A percentile compares a stretch with the other conserved stretches of the same genome.
phyloP scores from a whole-genome alignment of 2,329 filamentous ascomycete species.

The Xylariaceae sp. region DNA sequence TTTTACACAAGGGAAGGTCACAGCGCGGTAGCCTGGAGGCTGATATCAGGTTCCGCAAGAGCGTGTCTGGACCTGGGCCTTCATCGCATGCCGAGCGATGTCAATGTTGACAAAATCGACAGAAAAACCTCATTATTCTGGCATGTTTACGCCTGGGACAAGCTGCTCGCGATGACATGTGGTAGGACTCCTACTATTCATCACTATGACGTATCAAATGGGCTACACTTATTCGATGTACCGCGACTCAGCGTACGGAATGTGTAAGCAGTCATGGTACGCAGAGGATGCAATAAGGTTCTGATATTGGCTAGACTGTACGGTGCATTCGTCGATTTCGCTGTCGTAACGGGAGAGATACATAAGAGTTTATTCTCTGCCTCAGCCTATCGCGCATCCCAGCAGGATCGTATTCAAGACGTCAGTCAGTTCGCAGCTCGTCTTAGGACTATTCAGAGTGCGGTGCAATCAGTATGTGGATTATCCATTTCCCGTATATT shows the following conservation, averaged over 20 bases:
- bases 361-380: slow-evolving; percentile 26
- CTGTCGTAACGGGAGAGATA: slow-evolving; percentile 25
- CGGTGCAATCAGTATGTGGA: slow-evolving; percentile 18
- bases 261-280: slow-evolving; percentile 9
- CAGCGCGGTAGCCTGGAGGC: slow-evolving; percentile 28
- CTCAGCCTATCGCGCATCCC: slow-evolving; percentile 20
- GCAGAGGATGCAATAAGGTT: background rate
- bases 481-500: background rate
- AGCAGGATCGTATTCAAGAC: slow-evolving; percentile 19
- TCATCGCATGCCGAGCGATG: slow-evolving; percentile 22
- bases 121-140: slow-evolving; percentile 25
- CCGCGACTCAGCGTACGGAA: background rate
- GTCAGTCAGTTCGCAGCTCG: slow-evolving; percentile 18
- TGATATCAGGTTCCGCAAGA: slow-evolving; percentile 26
- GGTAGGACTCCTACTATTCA: slow-evolving; percentile 29
- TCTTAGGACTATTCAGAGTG: slow-evolving; percentile 14
- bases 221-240: slow-evolving; percentile 2
- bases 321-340: slow-evolving; percentile 20
- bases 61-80: slow-evolving; percentile 28
- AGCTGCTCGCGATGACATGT: slow-evolving; percentile 28
- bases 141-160: slow-evolving; percentile 30
- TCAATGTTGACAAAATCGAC: background rate
- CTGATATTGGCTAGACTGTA: slow-evolving; percentile 19
- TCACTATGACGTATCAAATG: slow-evolving; percentile 28
- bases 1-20: slow-evolving; percentile 30